Conservation (phyloP, 228 moss, liverwort and hornwort species). For the Sphagnum magellanicum region DNA sequence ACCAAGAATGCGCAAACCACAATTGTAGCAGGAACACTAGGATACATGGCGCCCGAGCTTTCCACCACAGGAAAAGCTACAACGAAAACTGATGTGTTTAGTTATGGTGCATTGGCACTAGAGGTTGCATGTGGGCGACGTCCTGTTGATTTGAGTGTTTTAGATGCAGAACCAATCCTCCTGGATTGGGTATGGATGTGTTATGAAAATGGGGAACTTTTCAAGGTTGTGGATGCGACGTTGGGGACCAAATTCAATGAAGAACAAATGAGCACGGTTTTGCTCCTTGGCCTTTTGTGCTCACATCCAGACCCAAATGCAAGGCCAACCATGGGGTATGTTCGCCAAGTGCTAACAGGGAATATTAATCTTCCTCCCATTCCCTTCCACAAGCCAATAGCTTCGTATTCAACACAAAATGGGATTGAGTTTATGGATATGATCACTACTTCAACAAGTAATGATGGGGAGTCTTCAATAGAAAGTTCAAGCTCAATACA, state of each 20-base stretch:
- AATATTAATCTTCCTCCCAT: no score
- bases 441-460: no score
- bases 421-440: no score
- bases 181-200: slow-evolving; percentile 9
- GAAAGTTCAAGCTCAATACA: no score
- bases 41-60: slow-evolving; percentile 52
- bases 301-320: no score
- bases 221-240: slow-evolving; percentile 13
- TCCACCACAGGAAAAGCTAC: slow-evolving; percentile 45
- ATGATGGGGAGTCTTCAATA: no score
- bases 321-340: no score
- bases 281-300: no score
- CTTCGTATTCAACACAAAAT: no score
- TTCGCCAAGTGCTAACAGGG: no score
- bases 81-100: slow-evolving; percentile 20
- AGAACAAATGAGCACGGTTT: slow-evolving; percentile 9
- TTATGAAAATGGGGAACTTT: slow-evolving; percentile 9
- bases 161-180: neutral
- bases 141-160: neutral
- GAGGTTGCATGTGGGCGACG: slow-evolving; percentile 15
- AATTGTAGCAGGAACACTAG: slow-evolving; percentile 43
- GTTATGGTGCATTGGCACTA: slow-evolving; percentile 17
- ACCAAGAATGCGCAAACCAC: slow-evolving; percentile 47
- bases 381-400: no score
- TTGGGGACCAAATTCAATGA: slow-evolving; percentile 12